A percentile compares a stretch with the other conserved stretches of the same genome.
phyloP scores from a whole-genome alignment of 441 rosid genomes.

The Arabidopsis lyrata region DNA sequence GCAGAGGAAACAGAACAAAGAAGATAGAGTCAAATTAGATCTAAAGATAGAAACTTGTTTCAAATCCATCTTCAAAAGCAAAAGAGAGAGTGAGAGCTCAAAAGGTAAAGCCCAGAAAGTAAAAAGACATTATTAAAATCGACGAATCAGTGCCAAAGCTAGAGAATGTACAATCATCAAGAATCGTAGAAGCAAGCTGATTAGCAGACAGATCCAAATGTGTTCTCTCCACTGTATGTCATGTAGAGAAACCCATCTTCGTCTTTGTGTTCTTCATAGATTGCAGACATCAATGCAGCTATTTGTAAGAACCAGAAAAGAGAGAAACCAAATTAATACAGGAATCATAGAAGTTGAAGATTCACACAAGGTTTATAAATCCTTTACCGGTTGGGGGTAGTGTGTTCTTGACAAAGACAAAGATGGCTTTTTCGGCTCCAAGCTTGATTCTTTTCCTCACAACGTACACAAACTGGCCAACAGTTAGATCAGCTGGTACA shows the following conservation, averaged over 20 bases:
- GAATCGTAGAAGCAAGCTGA: slow-evolving; percentile 11
- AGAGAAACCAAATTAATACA: slow-evolving; percentile 1
- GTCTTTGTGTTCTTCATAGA: slow-evolving; percentile 70
- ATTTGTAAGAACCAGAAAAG: slow-evolving; percentile 20
- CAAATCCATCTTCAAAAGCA: slow-evolving; percentile 13
- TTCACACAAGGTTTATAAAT: not conserved
- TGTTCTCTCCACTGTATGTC: slow-evolving; percentile 81
- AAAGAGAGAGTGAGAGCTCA: slow-evolving; percentile 1
- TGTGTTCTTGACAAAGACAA: slow-evolving; percentile 85
- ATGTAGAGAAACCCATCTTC: slow-evolving; percentile 81
- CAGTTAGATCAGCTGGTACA: slow-evolving; percentile 95
- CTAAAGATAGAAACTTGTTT: slow-evolving; percentile 7
- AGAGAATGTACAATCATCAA: slow-evolving; percentile 39
- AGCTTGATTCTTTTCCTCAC: slow-evolving; percentile 99
- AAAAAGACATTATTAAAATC: slow-evolving; percentile 24
- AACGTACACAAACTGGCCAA: slow-evolving; percentile 95
- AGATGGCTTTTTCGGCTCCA: slow-evolving; percentile 94
- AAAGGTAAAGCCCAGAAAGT: slow-evolving; percentile 22
- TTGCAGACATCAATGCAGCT: slow-evolving; percentile 74
- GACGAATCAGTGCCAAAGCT: slow-evolving; percentile 26
- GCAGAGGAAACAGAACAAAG: not conserved
- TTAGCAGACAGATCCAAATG: slow-evolving; percentile 56
- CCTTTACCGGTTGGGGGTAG: slow-evolving; percentile 87
- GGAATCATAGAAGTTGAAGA: not conserved
- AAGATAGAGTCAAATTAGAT: not conserved